phyloP scores from a whole-genome alignment of 768 basidiomycete species.

The Auricularia sp. region DNA sequence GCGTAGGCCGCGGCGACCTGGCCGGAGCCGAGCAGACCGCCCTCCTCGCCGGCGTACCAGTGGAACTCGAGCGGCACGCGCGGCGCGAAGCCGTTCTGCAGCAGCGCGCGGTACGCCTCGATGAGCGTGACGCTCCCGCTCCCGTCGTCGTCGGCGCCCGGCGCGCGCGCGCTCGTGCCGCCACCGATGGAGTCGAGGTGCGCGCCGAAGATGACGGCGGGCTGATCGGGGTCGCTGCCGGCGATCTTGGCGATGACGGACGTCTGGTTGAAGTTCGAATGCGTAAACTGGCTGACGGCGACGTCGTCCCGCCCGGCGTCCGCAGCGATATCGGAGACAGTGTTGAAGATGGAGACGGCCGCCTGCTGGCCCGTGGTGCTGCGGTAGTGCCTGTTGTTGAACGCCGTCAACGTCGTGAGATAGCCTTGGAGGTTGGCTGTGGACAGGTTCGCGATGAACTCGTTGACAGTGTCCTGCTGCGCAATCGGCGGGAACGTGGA shows the following conservation, averaged over 20 bases:
- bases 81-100: slow-evolving; percentile 2
- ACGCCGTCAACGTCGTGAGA: neutral
- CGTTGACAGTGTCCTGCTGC: neutral
- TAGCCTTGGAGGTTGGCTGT: neutral
- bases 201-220: slow-evolving; percentile 56
- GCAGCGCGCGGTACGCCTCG: slow-evolving; percentile 5
- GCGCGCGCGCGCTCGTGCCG: slow-evolving; percentile 4
- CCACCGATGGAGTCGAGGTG: slow-evolving; percentile 64
- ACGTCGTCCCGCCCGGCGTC: neutral
- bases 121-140: slow-evolving; percentile 6
- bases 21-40: slow-evolving; percentile 21
- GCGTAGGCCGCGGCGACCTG: slow-evolving; percentile 26
- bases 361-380: neutral
- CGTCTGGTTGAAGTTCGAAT: neutral
- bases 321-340: neutral
- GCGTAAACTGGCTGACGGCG: neutral
- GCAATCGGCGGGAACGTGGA: neutral
- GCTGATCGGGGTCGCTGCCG: slow-evolving; percentile 2
- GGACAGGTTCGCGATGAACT: neutral
- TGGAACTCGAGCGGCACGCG: slow-evolving; percentile 11
- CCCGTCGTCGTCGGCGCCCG: slow-evolving; percentile 7
- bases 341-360: neutral
- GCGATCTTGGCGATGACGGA: slow-evolving; percentile 4
- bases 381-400: neutral
- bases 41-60: slow-evolving; percentile 15